Evolutionary conservation across 2,329 filamentous ascomycete species (phyloP).

Genomic region (Paraconiothyrium brasiliense): DNA sequence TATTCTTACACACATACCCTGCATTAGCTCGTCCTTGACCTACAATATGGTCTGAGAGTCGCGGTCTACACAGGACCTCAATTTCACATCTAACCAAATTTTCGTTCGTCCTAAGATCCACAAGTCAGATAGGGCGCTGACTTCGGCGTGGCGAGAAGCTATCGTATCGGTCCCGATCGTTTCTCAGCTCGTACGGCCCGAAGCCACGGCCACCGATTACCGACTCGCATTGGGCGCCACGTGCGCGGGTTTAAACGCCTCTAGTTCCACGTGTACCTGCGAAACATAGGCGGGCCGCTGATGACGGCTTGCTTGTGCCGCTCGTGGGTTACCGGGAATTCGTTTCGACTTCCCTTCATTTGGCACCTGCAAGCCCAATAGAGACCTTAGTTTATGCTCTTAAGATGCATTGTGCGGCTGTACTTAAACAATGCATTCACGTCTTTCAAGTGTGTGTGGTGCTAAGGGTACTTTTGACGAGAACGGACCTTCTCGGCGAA

Average conservation of each 20-base stretch:
- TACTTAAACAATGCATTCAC: not conserved
- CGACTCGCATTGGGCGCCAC: constrained; percentile 83
- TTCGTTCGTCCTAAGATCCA: constrained; percentile 75
- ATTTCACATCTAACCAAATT: constrained; percentile 26
- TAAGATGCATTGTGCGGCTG: too few species aligned
- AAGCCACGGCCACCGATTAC: constrained; percentile 77
- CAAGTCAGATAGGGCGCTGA: constrained; percentile 76
- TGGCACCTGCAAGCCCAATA: not conserved
- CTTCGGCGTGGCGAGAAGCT: constrained; percentile 81
- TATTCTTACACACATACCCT: constrained; percentile 78
- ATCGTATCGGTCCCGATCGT: constrained; percentile 73
- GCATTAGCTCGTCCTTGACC: not conserved
- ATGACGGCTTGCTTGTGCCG: not conserved
- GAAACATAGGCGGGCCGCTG: not conserved
- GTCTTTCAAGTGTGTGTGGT: not conserved
- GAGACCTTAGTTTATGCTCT: too few species aligned
- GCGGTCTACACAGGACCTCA: not conserved
- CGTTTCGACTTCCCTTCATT: not conserved
- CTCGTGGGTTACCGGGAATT: constrained; percentile 1
- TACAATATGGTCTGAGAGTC: not conserved
- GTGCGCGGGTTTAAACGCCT: not conserved
- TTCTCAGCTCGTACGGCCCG: constrained; percentile 62
- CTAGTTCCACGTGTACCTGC: not conserved
- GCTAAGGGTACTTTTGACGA: not conserved
- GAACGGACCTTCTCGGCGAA: not conserved